Conservation (phyloP, 2,329 filamentous ascomycete species). For the Claviceps spartinae region DNA sequence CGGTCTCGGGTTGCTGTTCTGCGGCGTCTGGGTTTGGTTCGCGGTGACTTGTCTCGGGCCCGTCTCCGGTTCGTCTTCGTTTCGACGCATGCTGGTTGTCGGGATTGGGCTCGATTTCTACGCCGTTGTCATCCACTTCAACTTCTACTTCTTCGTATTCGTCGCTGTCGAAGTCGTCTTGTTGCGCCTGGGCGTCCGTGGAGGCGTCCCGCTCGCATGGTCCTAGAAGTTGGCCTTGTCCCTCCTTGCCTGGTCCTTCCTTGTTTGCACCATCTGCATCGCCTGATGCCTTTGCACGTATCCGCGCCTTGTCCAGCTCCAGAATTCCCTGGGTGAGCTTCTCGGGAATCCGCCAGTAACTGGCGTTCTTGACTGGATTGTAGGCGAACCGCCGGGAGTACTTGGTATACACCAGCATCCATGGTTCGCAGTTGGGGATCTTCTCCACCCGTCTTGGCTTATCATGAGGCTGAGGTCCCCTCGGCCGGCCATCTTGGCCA, state of each 20-base stretch:
- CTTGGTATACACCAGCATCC: slow-evolving; percentile 88
- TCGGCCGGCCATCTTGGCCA: slow-evolving; percentile 42
- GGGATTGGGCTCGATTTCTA: slow-evolving; percentile 33
- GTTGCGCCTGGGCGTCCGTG: slow-evolving; percentile 17
- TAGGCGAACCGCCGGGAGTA: slow-evolving; percentile 81
- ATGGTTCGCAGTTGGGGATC: slow-evolving; percentile 73
- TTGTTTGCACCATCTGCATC: slow-evolving; percentile 7
- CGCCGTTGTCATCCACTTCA: slow-evolving; percentile 42
- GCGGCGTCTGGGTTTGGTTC: slow-evolving; percentile 24
- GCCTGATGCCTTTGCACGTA: slow-evolving; percentile 39
- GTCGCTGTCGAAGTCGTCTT: slow-evolving; percentile 38
- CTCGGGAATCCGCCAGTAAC: slow-evolving; percentile 89
- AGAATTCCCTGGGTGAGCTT: slow-evolving; percentile 69
- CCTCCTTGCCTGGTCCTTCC: neutral
- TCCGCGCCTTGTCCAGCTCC: slow-evolving; percentile 58
- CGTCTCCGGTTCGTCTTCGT: slow-evolving; percentile 42
- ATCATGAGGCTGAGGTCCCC: slow-evolving; percentile 54
- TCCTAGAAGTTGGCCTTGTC: neutral
- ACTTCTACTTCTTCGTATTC: slow-evolving; percentile 64
- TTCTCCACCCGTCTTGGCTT: slow-evolving; percentile 65
- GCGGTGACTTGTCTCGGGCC: slow-evolving; percentile 38
- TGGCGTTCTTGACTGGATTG: slow-evolving; percentile 73
- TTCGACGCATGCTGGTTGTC: slow-evolving; percentile 38
- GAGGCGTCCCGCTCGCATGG: slow-evolving; percentile 4
- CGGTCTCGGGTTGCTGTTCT: slow-evolving; percentile 12